Evolutionary conservation across 768 basidiomycete genomes (phyloP).

Genomic region (Termitomyces heimii): DNA sequence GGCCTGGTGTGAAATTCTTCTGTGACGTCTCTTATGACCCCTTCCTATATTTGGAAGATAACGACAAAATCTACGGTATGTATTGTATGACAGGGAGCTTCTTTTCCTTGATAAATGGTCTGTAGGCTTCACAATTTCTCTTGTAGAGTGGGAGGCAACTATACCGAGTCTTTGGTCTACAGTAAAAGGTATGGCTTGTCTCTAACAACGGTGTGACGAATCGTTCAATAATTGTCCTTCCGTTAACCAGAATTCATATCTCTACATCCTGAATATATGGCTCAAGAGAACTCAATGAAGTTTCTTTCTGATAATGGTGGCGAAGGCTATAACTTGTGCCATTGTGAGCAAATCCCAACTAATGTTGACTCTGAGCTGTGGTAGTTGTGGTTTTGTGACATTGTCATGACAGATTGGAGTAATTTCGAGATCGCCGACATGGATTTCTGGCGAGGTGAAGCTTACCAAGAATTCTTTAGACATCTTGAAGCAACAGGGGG

Average conservation of each 20-base stretch:
- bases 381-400: neutral
- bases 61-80: slow-evolving; percentile 43
- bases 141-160: slow-evolving; percentile 75
- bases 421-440: slow-evolving; percentile 92
- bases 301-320: slow-evolving; percentile 73
- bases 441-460: slow-evolving; percentile 82
- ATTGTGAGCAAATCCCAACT: slow-evolving; percentile 35
- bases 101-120: neutral
- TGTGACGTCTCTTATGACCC: slow-evolving; percentile 82
- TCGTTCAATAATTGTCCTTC: neutral
- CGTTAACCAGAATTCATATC: slow-evolving; percentile 53
- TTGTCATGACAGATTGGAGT: slow-evolving; percentile 57
- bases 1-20: slow-evolving; percentile 69
- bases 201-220: neutral
- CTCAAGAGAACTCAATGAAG: slow-evolving; percentile 59
- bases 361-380: neutral
- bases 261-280: slow-evolving; percentile 54
- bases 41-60: slow-evolving; percentile 73
- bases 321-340: slow-evolving; percentile 62
- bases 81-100: neutral
- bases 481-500: slow-evolving; percentile 78
- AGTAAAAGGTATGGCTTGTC: slow-evolving; percentile 48
- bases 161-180: slow-evolving; percentile 76
- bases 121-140: slow-evolving; percentile 71
- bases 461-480: slow-evolving; percentile 81